A percentile compares a stretch with the other conserved stretches of the same genome.
Conservation (phyloP, 257 asterid species). For the Solanum chmielewskii region DNA sequence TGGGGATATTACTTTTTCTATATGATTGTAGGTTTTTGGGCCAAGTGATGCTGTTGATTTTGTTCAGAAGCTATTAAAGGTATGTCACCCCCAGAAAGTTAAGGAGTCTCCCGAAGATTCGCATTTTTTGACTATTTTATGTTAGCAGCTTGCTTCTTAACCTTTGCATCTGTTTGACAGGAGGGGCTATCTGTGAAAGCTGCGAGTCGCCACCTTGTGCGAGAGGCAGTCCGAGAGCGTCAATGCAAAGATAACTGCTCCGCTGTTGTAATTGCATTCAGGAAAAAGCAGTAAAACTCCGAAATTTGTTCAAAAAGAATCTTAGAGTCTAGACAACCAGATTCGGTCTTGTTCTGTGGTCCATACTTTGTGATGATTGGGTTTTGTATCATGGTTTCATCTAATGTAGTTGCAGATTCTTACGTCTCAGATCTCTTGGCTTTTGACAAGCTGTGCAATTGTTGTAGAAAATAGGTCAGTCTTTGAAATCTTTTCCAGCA, state of each 20-base stretch:
- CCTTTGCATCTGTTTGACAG: conserved; percentile 21
- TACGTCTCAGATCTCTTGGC: neutral
- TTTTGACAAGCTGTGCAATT: neutral
- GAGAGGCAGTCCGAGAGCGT: conserved; percentile 87
- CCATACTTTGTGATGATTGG: neutral
- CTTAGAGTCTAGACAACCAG: neutral
- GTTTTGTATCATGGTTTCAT: neutral
- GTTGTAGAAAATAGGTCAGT: neutral
- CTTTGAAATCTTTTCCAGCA: neutral
- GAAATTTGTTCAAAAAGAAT: neutral
- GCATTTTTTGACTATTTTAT: neutral
- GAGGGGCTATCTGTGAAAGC: conserved; percentile 51
- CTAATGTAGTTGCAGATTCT: neutral
- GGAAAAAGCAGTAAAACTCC: conserved; percentile 7
- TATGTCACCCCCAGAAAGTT: conserved; percentile 2
- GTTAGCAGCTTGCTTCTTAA: neutral
- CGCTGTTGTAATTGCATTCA: conserved; percentile 53
- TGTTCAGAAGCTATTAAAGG: conserved; percentile 78
- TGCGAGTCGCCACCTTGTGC: conserved; percentile 67
- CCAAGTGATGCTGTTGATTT: conserved; percentile 91
- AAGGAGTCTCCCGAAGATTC: neutral
- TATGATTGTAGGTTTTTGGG: conserved; percentile 61
- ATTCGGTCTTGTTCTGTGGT: neutral
- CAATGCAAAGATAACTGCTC: conserved; percentile 91
- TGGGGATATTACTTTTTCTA: neutral